A percentile compares a stretch with the other conserved stretches of the same genome.
phyloP scores from a whole-genome alignment of 2,329 filamentous ascomycete species.

The Fusarium staphyleae region DNA sequence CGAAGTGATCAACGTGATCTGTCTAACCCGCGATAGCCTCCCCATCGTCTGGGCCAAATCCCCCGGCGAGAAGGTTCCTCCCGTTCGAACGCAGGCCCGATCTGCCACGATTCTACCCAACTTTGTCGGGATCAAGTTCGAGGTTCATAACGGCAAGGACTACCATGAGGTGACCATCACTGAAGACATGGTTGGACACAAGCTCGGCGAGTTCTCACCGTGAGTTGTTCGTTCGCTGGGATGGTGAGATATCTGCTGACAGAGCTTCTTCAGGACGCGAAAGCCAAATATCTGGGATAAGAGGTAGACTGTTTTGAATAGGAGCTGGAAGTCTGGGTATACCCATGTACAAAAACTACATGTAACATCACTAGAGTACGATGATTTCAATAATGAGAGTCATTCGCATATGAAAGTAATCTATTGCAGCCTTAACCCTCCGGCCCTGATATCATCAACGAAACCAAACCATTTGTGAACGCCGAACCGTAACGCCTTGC shows the following conservation, averaged over 20 bases:
- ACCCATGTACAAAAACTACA: constrained; percentile 42
- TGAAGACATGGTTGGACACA: constrained; percentile 96
- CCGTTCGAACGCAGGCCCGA: constrained; percentile 87
- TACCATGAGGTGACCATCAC: constrained; percentile 86
- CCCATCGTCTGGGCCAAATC: constrained; percentile 68
- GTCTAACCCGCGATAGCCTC: constrained; percentile 52
- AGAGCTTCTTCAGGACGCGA: constrained; percentile 55
- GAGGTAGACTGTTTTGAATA: constrained; percentile 39
- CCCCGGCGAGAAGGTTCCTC: constrained; percentile 68
- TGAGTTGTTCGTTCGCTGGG: constrained; percentile 57
- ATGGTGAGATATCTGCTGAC: constrained; percentile 5
- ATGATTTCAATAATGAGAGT: constrained; percentile 22
- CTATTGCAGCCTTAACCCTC: constrained; percentile 25
- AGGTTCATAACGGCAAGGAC: constrained; percentile 89
- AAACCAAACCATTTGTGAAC: constrained; percentile 28
- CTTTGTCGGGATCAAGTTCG: constrained; percentile 89
- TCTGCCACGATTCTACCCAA: constrained; percentile 89
- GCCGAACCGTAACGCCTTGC: constrained; percentile 38
- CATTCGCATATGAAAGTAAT: constrained; percentile 22
- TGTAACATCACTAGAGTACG: constrained; percentile 42
- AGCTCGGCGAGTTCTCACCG: constrained; percentile 90
- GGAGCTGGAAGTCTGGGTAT: constrained; percentile 30
- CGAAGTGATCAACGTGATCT: constrained; percentile 34
- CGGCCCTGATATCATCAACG: constrained; percentile 30
- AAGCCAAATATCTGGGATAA: constrained; percentile 64